A percentile compares a stretch with the other conserved stretches of the same genome.
These are phyloP conservation scores for Solanum tarapatanum DNA, from an alignment of 257 asterid species.

Conservation along the genomic window DNA sequence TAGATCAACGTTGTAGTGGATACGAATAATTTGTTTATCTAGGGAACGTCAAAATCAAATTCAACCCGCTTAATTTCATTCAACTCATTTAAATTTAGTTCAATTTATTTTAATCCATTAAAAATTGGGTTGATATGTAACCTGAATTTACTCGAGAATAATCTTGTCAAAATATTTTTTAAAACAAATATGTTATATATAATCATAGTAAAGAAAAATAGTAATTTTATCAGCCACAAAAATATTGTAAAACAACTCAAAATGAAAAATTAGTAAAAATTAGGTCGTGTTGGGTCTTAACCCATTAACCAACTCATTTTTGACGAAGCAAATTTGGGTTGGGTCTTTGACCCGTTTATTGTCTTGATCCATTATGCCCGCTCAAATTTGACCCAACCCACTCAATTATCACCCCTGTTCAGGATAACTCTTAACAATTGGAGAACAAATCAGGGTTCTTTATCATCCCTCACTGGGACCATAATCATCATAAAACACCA, in stretches of 20 bases:
- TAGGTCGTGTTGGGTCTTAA: background rate
- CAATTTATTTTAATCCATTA: too few relatives aligned
- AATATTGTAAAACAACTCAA: background rate
- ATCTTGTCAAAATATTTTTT: background rate
- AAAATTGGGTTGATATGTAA: too few relatives aligned
- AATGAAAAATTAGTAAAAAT: background rate
- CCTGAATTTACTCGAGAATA: fast-evolving
- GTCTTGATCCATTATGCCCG: background rate
- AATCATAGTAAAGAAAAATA: background rate
- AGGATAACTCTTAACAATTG: background rate
- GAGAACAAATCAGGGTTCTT: background rate
- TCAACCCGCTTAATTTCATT: too few relatives aligned
- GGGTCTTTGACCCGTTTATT: background rate
- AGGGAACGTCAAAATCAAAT: too few relatives aligned
- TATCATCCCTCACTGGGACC: background rate
- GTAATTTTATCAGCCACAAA: background rate
- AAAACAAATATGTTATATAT: too few relatives aligned
- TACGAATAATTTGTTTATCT: background rate
- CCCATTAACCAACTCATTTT: background rate
- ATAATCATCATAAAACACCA: background rate
- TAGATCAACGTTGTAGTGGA: background rate
- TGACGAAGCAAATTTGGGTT: background rate
- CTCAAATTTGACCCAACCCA: background rate
- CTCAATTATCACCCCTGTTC: background rate
- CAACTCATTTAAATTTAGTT: too few relatives aligned